Percentiles rank a stretch among this genome's conserved stretches.
Conservation (phyloP, 805 yeast species). For the Nakazawaea siamensis region DNA sequence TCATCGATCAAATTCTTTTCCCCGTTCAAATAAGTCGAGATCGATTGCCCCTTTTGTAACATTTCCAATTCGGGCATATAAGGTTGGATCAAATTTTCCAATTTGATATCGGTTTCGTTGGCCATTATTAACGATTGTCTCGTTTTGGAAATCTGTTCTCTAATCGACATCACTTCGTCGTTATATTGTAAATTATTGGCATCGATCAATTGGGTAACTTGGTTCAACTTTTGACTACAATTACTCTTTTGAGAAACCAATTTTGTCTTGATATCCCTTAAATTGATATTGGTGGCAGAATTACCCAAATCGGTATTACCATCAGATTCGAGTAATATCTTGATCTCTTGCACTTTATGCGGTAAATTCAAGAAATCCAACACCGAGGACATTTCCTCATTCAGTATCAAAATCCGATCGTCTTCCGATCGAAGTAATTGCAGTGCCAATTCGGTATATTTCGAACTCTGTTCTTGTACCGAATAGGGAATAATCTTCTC, state of each 20-base stretch:
- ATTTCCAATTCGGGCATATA: conserved; percentile 32
- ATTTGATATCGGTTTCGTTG: conserved; percentile 45
- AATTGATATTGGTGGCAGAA: background rate
- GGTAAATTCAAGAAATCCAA: conserved; percentile 79
- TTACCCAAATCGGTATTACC: background rate
- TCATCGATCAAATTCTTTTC: conserved; percentile 52
- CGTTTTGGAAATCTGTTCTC: conserved; percentile 47
- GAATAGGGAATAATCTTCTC: conserved; percentile 76
- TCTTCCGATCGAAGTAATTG: conserved; percentile 62
- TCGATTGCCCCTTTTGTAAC: conserved; percentile 38
- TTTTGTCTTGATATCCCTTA: too few relatives aligned
- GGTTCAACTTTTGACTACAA: conserved; percentile 6
- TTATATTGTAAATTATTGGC: conserved; percentile 5
- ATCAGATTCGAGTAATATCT: conserved; percentile 17
- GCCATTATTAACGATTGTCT: conserved; percentile 59
- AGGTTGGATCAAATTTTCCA: conserved; percentile 39
- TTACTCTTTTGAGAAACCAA: conserved; percentile 2
- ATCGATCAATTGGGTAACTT: conserved; percentile 2
- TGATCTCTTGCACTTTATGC: conserved; percentile 47
- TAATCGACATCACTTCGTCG: conserved; percentile 17
- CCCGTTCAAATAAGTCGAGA: conserved; percentile 15
- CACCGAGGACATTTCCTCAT: conserved; percentile 71
- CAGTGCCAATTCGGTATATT: conserved; percentile 87
- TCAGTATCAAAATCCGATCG: conserved; percentile 68
- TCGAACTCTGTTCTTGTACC: conserved; percentile 80